phyloP scores from a whole-genome alignment of 2,329 filamentous ascomycete genomes.

The Paraphaeosphaeria sporulosa region DNA sequence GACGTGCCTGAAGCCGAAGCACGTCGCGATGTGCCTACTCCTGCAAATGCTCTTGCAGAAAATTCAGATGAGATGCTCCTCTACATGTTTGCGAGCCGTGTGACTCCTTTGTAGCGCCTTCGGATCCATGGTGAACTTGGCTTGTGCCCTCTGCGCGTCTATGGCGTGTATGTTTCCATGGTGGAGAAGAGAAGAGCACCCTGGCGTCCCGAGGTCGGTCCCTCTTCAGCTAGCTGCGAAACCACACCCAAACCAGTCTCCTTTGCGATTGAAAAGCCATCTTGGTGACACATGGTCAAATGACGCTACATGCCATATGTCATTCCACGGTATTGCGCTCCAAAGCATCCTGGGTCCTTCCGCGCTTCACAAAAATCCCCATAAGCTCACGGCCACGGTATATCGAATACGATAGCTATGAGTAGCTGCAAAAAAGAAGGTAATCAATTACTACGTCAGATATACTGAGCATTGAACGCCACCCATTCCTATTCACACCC shows the following conservation, averaged over 20 bases:
- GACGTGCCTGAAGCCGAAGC: neutral
- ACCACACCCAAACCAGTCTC: neutral
- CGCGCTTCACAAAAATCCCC: no score
- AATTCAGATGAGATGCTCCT: neutral
- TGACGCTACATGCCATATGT: no score
- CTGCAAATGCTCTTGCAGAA: neutral
- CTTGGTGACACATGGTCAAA: no score
- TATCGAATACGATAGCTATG: no score
- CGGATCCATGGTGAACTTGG: neutral
- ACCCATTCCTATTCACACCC: neutral
- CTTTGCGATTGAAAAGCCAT: neutral
- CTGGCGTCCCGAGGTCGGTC: neutral
- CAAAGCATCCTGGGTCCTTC: no score
- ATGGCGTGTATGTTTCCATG: slow-evolving; percentile 2
- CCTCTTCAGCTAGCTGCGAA: neutral
- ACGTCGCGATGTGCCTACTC: neutral
- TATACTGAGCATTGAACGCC: slow-evolving; percentile 2
- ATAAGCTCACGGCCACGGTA: no score
- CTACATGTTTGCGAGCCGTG: neutral
- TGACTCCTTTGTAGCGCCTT: neutral
- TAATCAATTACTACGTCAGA: neutral
- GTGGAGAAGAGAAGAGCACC: neutral
- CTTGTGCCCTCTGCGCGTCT: neutral
- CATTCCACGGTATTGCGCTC: no score
- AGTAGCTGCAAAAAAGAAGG: neutral